Evolutionary conservation across 768 basidiomycete species (phyloP).

Genomic region (Podaxis rugospora): DNA sequence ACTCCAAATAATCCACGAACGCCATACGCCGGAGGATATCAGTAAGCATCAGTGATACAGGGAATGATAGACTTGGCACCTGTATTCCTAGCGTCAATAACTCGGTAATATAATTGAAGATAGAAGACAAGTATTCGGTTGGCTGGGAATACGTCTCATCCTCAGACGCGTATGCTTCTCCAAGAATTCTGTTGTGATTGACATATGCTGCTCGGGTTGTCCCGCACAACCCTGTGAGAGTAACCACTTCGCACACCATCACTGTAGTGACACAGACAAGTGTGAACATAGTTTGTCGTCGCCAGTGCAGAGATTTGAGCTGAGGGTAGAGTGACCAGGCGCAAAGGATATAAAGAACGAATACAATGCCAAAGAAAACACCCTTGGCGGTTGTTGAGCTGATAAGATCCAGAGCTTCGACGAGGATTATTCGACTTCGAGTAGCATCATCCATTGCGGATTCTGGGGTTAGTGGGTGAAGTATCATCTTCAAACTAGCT

Average conservation of each 20-base stretch:
- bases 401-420: background rate
- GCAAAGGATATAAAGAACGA: background rate
- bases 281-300: background rate
- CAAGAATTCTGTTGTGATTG: background rate
- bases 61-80: background rate
- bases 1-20: conserved; percentile 3
- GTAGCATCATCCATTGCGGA: background rate
- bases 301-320: background rate
- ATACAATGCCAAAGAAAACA: background rate
- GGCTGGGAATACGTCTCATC: background rate
- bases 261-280: background rate
- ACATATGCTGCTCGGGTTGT: background rate
- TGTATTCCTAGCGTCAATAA: background rate
- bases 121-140: background rate
- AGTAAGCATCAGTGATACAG: background rate
- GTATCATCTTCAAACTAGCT: too few relatives aligned
- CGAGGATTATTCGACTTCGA: background rate
- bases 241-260: background rate
- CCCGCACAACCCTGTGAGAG: background rate
- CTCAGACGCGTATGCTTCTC: background rate
- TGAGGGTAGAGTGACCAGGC: background rate
- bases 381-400: background rate
- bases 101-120: background rate
- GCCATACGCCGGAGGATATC: background rate
- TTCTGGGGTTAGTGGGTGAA: background rate